Base-by-base conservation (phyloP, 768 basidiomycete species). In the Tricholoma saponaceum region DNA sequence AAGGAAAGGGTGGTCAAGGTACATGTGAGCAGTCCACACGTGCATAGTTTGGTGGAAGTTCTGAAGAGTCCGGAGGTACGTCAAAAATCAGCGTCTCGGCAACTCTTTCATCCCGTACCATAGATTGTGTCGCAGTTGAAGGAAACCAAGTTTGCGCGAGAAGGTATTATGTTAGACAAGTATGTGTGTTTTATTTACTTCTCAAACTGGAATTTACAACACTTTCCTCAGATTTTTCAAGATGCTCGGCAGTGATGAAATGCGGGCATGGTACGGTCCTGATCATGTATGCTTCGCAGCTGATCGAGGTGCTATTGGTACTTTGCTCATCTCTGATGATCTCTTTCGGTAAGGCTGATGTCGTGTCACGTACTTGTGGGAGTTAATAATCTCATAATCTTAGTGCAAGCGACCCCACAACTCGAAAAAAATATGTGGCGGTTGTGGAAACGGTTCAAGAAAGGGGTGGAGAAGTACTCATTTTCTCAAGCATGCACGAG, bases 401-500 rank as follows among this genome's bases (percentile, higher is more conserved):
- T 66, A 97, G 94, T 55, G 85, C 96, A 35, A 91, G 85, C 64
- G 87, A 97, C 61, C 87, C 90, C 4, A 72, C 70, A 18, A 80
- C 83, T 52, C 79, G 97, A 51, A 96, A 89, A 69, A 84, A 81
- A 68, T 98, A 91, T 64, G 95, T 99, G 30, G 76, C 73, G 47
- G 78, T 98, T 33, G 94, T 96, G 0, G 96, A 99, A 71, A 85
- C 83, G 33, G 94, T 98, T 14, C 86, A 89, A 63, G 80, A 85
- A 47, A 92, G 90, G 62, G 93, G 95, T 23, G 96, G 87, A 23
- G 95, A 98, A 67, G 95, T 95, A 5, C 79, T 98, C 18, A 95
- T 98, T 62, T 99, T 98, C 72, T 98, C 96, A 4, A 98, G 95
- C 66, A 98, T 99, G 97, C 97, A 99, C 68, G 97, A 99, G 74